Evolutionary conservation across 306 rosid genomes (phyloP).

Genomic region (Vicia faba): DNA sequence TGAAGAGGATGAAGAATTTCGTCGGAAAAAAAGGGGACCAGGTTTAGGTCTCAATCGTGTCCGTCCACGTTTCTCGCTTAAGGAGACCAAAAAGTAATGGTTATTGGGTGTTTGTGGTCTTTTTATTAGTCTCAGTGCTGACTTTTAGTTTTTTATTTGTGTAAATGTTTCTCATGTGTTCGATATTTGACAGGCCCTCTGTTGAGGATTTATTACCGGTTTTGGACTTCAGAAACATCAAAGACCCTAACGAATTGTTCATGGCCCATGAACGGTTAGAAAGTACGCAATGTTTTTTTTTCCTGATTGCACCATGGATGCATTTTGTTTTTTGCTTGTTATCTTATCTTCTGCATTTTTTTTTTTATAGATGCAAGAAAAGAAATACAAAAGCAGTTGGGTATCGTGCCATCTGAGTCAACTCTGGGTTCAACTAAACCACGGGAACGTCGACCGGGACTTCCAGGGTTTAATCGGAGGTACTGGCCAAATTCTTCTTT

Average conservation of each 20-base stretch:
- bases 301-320: slow-evolving; percentile 8
- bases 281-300: slow-evolving; percentile 50
- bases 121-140: background rate
- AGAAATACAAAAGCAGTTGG: slow-evolving; percentile 70
- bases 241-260: slow-evolving; percentile 72
- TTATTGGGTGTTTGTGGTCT: background rate
- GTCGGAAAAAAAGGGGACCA: slow-evolving; percentile 59
- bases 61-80: slow-evolving; percentile 67
- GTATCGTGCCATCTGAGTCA: slow-evolving; percentile 46
- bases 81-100: slow-evolving; percentile 55
- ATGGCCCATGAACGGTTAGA: slow-evolving; percentile 62
- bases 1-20: slow-evolving; percentile 46
- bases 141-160: too few relatives aligned
- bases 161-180: slow-evolving; percentile 11
- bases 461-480: slow-evolving; percentile 57
- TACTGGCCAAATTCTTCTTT: slow-evolving; percentile 25
- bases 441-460: slow-evolving; percentile 71
- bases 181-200: slow-evolving; percentile 51
- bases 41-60: slow-evolving; percentile 73
- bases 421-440: slow-evolving; percentile 45
- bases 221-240: slow-evolving; percentile 53
- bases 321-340: slow-evolving; percentile 17
- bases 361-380: slow-evolving; percentile 68
- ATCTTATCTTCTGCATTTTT: slow-evolving; percentile 31
- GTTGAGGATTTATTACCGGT: slow-evolving; percentile 51